phyloP scores from a whole-genome alignment of 768 basidiomycete species.

The Lactarius akahatsu region DNA sequence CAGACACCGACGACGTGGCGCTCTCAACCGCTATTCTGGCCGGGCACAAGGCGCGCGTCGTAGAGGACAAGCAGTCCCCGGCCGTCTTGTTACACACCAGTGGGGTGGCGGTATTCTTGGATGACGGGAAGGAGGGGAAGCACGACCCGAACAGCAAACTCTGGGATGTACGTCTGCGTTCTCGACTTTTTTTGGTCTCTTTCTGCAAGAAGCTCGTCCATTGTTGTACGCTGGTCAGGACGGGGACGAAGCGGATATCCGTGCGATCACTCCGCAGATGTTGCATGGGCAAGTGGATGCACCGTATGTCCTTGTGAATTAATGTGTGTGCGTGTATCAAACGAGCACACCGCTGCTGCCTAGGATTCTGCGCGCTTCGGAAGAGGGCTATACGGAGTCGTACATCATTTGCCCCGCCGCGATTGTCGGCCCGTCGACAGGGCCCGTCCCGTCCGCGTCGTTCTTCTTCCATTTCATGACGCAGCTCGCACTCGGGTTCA shows the following conservation, averaged over 20 bases:
- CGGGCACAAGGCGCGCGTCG: slow-evolving; percentile 19
- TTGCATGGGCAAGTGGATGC: slow-evolving; percentile 16
- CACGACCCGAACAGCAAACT: slow-evolving; percentile 10
- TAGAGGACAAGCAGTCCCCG: slow-evolving; percentile 2
- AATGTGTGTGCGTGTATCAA: not conserved
- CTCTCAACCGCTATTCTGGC: slow-evolving; percentile 18
- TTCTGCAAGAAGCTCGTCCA: not conserved
- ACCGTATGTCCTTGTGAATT: slow-evolving; percentile 4
- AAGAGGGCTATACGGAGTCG: slow-evolving; percentile 10
- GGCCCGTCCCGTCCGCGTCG: slow-evolving; percentile 12
- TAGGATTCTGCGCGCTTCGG: slow-evolving; percentile 17
- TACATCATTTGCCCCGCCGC: slow-evolving; percentile 21
- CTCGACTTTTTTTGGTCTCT: not conserved
- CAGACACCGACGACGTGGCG: slow-evolving; percentile 14
- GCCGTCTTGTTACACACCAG: slow-evolving; percentile 20
- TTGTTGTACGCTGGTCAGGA: slow-evolving; percentile 9
- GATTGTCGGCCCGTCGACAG: slow-evolving; percentile 15
- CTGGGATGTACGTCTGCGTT: slow-evolving; percentile 18
- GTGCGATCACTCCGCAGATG: slow-evolving; percentile 18
- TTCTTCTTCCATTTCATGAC: slow-evolving; percentile 12
- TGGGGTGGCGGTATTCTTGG: slow-evolving; percentile 16
- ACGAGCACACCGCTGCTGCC: not conserved
- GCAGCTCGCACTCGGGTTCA: not conserved
- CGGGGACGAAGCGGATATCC: slow-evolving; percentile 21
- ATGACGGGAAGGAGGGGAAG: slow-evolving; percentile 16